A percentile compares a stretch with the other conserved stretches of the same genome.
These are phyloP conservation scores for Blastocystis hominis DNA, from an alignment of 352 stramenopile genomes.

Conservation along the genomic window DNA sequence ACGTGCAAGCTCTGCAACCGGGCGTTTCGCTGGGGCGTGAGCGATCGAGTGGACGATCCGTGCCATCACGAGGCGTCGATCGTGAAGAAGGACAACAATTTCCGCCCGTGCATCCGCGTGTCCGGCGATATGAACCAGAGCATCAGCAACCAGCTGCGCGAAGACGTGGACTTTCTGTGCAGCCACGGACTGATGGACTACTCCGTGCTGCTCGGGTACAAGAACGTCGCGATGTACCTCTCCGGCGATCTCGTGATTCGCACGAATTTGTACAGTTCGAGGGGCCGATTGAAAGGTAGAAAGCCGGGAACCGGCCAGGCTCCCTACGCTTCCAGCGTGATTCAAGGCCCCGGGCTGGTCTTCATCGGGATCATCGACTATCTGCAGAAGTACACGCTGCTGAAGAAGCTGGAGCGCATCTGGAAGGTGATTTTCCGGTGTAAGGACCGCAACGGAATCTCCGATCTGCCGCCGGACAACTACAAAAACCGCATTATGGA, in stretches of 20 bases:
- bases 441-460: slow-evolving; percentile 20
- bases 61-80: slow-evolving; percentile 11
- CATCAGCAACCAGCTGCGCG: slow-evolving; percentile 25
- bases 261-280: not conserved
- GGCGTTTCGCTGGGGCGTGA: not conserved
- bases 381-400: slow-evolving; percentile 50
- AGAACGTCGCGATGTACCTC: not conserved
- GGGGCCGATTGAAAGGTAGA: not conserved
- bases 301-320: not conserved
- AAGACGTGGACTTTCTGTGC: slow-evolving; percentile 41
- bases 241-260: not conserved
- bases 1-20: slow-evolving; percentile 41
- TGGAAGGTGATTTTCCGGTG: slow-evolving; percentile 31
- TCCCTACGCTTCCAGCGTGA: not conserved
- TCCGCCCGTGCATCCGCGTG: not conserved
- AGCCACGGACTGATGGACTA: slow-evolving; percentile 41
- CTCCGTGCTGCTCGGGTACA: slow-evolving; percentile 6
- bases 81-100: slow-evolving; percentile 37
- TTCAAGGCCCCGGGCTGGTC: slow-evolving; percentile 24
- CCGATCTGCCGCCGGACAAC: not conserved
- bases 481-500: slow-evolving; percentile 38
- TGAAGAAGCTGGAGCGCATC: slow-evolving; percentile 5
- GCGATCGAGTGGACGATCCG: not conserved
- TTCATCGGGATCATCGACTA: slow-evolving; percentile 55
- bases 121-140: slow-evolving; percentile 28